A percentile compares a stretch with the other conserved stretches of the same genome.
phyloP scores from a whole-genome alignment of 257 asterid genomes.

The Asclepias syriaca region DNA sequence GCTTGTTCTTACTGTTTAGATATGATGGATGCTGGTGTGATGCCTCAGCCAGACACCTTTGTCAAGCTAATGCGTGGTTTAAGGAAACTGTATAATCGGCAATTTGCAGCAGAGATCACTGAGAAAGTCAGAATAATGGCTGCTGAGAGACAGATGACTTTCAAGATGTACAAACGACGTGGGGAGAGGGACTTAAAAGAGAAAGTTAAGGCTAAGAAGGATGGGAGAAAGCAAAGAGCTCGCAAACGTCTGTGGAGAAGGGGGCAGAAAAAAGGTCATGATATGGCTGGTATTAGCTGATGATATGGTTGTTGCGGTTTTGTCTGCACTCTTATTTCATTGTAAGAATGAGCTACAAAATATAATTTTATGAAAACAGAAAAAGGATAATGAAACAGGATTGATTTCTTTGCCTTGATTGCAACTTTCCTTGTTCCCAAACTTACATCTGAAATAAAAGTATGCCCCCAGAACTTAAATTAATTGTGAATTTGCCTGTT shows the following conservation, averaged over 20 bases:
- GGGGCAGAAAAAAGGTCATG: conserved; percentile 17
- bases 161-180: conserved; percentile 88
- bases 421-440: background rate
- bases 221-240: conserved; percentile 73
- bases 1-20: conserved; percentile 80
- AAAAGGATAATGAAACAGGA: background rate
- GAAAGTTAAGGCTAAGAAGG: conserved; percentile 52
- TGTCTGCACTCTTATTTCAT: background rate
- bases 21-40: conserved; percentile 83
- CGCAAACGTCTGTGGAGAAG: conserved; percentile 65
- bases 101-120: conserved; percentile 83
- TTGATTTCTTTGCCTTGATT: background rate
- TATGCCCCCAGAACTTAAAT: too few species aligned
- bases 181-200: conserved; percentile 84
- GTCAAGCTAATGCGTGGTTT: conserved; percentile 81
- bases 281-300: conserved; percentile 1
- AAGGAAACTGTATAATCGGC: conserved; percentile 69
- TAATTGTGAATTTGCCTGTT: too few species aligned
- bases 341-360: background rate
- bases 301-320: background rate
- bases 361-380: background rate
- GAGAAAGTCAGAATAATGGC: conserved; percentile 88
- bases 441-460: too few species aligned
- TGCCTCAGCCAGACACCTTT: conserved; percentile 98
- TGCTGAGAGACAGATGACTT: conserved; percentile 67